phyloP scores from a whole-genome alignment of 1,284 basidiomycete genomes.

The Laetiporus sulphureus region DNA sequence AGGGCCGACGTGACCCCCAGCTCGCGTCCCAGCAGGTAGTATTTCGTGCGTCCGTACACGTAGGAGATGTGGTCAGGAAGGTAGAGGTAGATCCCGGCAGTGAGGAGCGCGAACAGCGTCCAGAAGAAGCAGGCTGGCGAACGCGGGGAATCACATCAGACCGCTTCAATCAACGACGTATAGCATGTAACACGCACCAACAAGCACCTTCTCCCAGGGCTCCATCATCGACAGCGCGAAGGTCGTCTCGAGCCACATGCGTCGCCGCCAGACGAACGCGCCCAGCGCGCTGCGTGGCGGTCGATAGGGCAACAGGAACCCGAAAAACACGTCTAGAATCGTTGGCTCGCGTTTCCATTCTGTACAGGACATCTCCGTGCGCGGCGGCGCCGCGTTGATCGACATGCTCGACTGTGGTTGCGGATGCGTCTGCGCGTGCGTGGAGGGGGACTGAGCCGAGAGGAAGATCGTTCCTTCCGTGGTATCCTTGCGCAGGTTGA shows the following conservation, averaged over 20 bases:
- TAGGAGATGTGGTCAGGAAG: slow-evolving; percentile 28
- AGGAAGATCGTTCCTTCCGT: too few relatives aligned
- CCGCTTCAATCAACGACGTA: too few relatives aligned
- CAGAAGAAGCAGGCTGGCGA: slow-evolving; percentile 29
- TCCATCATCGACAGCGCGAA: slow-evolving; percentile 48
- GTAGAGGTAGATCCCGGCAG: slow-evolving; percentile 28
- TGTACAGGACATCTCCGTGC: slow-evolving; percentile 1
- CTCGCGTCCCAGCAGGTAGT: slow-evolving; percentile 32
- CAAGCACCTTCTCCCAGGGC: slow-evolving; percentile 53
- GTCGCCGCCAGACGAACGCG: slow-evolving; percentile 38
- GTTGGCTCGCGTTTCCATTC: slow-evolving; percentile 21
- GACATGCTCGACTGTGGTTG: not conserved
- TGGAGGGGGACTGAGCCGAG: too few relatives aligned
- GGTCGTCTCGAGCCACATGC: slow-evolving; percentile 45
- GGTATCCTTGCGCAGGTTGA: too few relatives aligned
- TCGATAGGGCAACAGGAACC: slow-evolving; percentile 24
- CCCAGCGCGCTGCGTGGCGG: slow-evolving; percentile 31
- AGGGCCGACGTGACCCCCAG: slow-evolving; percentile 4
- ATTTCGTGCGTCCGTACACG: slow-evolving; percentile 27
- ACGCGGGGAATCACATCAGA: too few relatives aligned
- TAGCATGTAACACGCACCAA: too few relatives aligned
- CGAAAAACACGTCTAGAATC: slow-evolving; percentile 17
- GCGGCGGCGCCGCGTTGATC: not conserved
- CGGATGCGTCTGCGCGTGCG: too few relatives aligned
- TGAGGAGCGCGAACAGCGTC: slow-evolving; percentile 24